Evolutionary conservation across 2,329 filamentous ascomycete genomes (phyloP), one percentile per base, ranked within the genome.

Genomic region (Monascus ruber): DNA sequence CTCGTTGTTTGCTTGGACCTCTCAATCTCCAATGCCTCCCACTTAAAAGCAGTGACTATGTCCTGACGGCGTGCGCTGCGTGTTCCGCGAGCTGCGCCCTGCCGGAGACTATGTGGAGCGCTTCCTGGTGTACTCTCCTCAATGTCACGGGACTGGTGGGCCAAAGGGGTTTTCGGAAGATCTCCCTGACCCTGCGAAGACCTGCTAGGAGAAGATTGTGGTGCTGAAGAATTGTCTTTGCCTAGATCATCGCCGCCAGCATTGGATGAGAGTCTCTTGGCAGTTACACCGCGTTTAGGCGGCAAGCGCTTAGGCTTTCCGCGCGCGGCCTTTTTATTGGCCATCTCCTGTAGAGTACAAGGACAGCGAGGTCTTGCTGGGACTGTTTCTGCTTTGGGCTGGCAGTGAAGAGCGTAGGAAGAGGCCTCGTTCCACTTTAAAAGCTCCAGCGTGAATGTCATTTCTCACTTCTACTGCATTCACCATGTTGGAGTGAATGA

Each of bases 21-120:
- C 38, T 50, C 40, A 28, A 36, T 36, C 4, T 6, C 34, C 38
- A 55, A 41, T 25, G 49, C 54, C 37, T 55, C 54, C 55, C 53
- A 58, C 36, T 49, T 46, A 38, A 51, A 52, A 26, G 47, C 46
- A 36, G 47, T 46, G 34, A 49, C 41, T 25, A 54, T 31, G 33
- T 50, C 44, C 35, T 44, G 40, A 10, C 7, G 32, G 25, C 35
- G 31, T 6, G 44, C 41, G 40, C 52, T 52, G 41, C 50, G 47
- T 31, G 52, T 56, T 27, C 52, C 48, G 36, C 51, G 47, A 36
- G 50, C 49, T 29, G 50, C 47, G 25, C 50, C 51, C 31, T 44
- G 37, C 29, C 49, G 46, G 28, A 45, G 45, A 33, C 33, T 28
- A 43, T 48, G 46, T 26, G 45, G 44, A 34, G 28, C 40, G 34